A percentile compares a stretch with the other conserved stretches of the same genome.
These are phyloP conservation scores for Penicillium odoratum DNA, from an alignment of 495 filamentous ascomycete genomes.

Conservation along the genomic window DNA sequence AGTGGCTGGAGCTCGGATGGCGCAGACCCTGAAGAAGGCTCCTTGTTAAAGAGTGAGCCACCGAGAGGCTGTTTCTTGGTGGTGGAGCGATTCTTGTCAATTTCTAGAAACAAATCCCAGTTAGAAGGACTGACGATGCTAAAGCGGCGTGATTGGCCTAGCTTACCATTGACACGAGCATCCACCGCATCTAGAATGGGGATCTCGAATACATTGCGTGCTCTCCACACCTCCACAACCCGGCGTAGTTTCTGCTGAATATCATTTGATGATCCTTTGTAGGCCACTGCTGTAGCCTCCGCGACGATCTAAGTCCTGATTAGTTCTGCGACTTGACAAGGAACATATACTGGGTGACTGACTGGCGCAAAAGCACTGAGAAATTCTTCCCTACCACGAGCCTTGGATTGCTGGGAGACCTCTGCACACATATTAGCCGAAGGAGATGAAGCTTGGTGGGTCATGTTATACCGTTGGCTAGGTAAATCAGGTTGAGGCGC, in stretches of 20 bases:
- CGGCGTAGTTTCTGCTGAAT: slow-evolving; percentile 83
- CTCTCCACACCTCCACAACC: slow-evolving; percentile 92
- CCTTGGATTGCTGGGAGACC: slow-evolving; percentile 92
- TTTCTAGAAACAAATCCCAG: slow-evolving; percentile 49
- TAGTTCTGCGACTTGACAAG: slow-evolving; percentile 13
- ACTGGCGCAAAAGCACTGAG: slow-evolving; percentile 83
- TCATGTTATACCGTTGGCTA: slow-evolving; percentile 76
- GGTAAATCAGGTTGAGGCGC: slow-evolving; percentile 86
- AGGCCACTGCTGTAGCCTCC: slow-evolving; percentile 79
- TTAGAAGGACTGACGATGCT: slow-evolving; percentile 8
- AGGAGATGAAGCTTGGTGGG: slow-evolving; percentile 1
- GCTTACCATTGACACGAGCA: slow-evolving; percentile 69
- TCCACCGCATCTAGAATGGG: slow-evolving; percentile 79
- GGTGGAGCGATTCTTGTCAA: slow-evolving; percentile 72
- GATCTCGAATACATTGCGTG: slow-evolving; percentile 78
- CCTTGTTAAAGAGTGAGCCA: slow-evolving; percentile 64
- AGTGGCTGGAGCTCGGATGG: slow-evolving; percentile 78
- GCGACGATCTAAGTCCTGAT: slow-evolving; percentile 63
- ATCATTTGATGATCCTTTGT: slow-evolving; percentile 80
- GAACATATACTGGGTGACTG: slow-evolving; percentile 17
- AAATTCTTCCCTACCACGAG: slow-evolving; percentile 87
- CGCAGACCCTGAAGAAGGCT: slow-evolving; percentile 47
- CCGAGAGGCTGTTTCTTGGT: slow-evolving; percentile 66
- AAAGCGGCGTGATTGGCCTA: background rate
- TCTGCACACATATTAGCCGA: slow-evolving; percentile 55